A percentile compares a stretch with the other conserved stretches of the same genome.
These are phyloP conservation scores for Agaricus subrufescens DNA, from an alignment of 768 basidiomycete genomes.

Conservation along the genomic window DNA sequence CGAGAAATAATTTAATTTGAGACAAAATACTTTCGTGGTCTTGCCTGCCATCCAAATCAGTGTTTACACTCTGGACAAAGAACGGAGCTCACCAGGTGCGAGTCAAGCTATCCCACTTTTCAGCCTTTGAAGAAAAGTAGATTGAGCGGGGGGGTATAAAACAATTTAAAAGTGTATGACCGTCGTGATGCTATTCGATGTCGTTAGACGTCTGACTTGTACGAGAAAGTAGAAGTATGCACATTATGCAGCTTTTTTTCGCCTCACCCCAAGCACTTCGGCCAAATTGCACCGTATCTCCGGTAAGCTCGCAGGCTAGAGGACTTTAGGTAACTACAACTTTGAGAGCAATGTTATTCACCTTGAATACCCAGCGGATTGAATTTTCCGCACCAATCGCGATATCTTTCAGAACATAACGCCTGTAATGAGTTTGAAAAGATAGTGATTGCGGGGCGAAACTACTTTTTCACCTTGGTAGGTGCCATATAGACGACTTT, in stretches of 20 bases:
- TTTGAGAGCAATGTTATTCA: constrained; percentile 23
- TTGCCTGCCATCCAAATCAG: constrained; percentile 31
- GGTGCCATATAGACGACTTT: constrained; percentile 94
- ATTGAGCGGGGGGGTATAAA: background rate
- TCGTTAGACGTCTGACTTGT: constrained; percentile 4
- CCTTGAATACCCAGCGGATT: constrained; percentile 72
- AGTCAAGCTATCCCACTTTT: constrained; percentile 96
- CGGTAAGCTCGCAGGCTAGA: constrained; percentile 85
- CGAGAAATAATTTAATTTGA: constrained; percentile 74
- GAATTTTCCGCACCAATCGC: constrained; percentile 85
- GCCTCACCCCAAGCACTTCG: constrained; percentile 69
- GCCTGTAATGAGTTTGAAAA: constrained; percentile 43
- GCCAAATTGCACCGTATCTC: constrained; percentile 75
- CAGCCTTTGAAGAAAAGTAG: constrained; percentile 48
- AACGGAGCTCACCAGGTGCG: constrained; percentile 59
- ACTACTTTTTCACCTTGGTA: constrained; percentile 57
- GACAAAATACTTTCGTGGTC: constrained; percentile 65
- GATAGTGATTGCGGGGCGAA: background rate
- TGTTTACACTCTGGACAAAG: background rate
- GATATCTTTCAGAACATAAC: constrained; percentile 77
- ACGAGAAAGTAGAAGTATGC: constrained; percentile 16
- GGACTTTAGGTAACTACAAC: background rate
- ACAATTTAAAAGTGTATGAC: constrained; percentile 28
- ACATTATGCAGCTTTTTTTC: constrained; percentile 78
- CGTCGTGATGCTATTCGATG: constrained; percentile 61